Evolutionary conservation across 192 early-diverging fungal species (phyloP).

Genomic region (Geosiphon pyriformis): DNA sequence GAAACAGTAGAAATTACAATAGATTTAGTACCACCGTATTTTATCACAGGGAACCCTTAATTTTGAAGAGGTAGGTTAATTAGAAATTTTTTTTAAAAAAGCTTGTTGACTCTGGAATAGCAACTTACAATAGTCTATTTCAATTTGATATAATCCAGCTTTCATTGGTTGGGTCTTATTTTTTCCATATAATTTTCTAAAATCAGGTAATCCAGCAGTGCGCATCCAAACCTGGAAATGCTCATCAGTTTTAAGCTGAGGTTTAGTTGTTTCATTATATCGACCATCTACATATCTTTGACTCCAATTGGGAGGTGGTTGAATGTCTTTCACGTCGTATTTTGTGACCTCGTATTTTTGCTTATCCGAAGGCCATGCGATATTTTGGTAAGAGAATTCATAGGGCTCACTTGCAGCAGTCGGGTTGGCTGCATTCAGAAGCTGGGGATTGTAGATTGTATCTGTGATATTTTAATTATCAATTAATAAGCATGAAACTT

Average conservation of each 20-base stretch:
- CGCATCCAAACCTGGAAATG: conserved; percentile 99
- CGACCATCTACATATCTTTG: conserved; percentile 50
- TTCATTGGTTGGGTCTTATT: conserved; percentile 56
- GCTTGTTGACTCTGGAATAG: too few species aligned
- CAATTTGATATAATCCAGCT: conserved; percentile 67
- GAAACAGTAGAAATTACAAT: conserved; percentile 92
- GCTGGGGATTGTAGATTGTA: conserved; percentile 51
- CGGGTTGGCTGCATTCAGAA: conserved; percentile 47
- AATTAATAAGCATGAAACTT: too few species aligned
- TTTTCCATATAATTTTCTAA: conserved; percentile 90
- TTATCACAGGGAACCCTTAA: conserved; percentile 75
- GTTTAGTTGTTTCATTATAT: conserved; percentile 48
- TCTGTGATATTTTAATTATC: too few species aligned
- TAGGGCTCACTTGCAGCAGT: conserved; percentile 39
- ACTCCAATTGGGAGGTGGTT: conserved; percentile 88
- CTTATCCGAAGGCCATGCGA: conserved; percentile 86
- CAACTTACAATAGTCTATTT: conserved; percentile 72
- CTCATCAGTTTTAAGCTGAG: conserved; percentile 64
- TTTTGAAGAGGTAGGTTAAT: background rate
- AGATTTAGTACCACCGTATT: conserved; percentile 92
- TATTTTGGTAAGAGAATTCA: conserved; percentile 59
- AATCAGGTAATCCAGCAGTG: conserved; percentile 89
- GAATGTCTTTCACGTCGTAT: conserved; percentile 45
- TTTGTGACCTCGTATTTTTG: conserved; percentile 57
- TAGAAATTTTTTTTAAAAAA: background rate